phyloP scores from a whole-genome alignment of 1,284 basidiomycete genomes.

The Afroboletus lepidellus region DNA sequence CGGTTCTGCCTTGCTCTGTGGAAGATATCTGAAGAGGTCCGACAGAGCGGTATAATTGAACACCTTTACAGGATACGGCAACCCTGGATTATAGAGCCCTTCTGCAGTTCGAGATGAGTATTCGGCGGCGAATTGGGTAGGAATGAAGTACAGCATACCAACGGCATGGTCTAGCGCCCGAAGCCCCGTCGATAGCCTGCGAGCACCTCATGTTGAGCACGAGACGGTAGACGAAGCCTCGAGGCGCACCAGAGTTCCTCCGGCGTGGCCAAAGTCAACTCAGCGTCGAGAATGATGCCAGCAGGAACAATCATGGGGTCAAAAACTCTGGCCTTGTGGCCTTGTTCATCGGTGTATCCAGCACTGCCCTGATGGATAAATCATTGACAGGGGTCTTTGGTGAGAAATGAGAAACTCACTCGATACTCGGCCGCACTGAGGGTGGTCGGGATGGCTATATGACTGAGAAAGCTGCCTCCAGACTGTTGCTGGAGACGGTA shows the following conservation, averaged over 20 bases:
- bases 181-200: conserved; percentile 73
- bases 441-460: conserved; percentile 81
- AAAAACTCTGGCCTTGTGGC: conserved; percentile 60
- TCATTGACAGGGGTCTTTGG: not conserved
- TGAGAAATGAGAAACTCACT: conserved; percentile 36
- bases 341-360: conserved; percentile 73
- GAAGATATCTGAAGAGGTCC: conserved; percentile 75
- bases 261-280: conserved; percentile 72
- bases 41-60: conserved; percentile 64
- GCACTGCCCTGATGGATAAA: conserved; percentile 50
- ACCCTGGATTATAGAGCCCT: conserved; percentile 60
- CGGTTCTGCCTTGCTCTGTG: conserved; percentile 60
- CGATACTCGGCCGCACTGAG: conserved; percentile 78
- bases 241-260: conserved; percentile 64
- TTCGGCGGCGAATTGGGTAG: not conserved
- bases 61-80: conserved; percentile 61
- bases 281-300: conserved; percentile 76
- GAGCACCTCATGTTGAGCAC: conserved; percentile 17
- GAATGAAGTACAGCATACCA: conserved; percentile 40
- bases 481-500: conserved; percentile 57
- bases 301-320: conserved; percentile 58
- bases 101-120: conserved; percentile 41
- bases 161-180: conserved; percentile 80
- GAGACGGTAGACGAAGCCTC: conserved; percentile 11
- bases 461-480: conserved; percentile 45